A percentile compares a stretch with the other conserved stretches of the same genome.
Evolutionary conservation across 2,329 filamentous ascomycete genomes (phyloP).

Genomic region (Pseudocercospora ulei): DNA sequence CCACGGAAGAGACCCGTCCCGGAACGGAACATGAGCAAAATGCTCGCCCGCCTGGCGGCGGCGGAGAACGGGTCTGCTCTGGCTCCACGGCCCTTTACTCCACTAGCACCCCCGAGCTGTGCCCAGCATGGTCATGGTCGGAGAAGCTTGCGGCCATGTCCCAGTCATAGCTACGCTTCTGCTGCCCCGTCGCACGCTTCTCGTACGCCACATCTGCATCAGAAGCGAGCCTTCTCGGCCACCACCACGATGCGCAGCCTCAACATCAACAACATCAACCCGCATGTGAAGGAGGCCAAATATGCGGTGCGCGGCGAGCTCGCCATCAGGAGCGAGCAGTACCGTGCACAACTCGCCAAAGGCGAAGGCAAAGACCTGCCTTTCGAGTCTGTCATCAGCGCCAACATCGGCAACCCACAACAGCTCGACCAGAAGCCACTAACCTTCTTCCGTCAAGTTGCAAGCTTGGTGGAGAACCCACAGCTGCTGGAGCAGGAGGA

Average conservation of each 20-base stretch:
- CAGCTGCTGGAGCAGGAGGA: slow-evolving; percentile 70
- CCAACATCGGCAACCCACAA: slow-evolving; percentile 98
- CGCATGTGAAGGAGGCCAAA: slow-evolving; percentile 71
- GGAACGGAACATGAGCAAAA: slow-evolving; percentile 3
- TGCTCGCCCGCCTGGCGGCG: slow-evolving; percentile 4
- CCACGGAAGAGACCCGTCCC: background rate
- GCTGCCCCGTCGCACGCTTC: background rate
- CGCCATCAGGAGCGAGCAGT: slow-evolving; percentile 84
- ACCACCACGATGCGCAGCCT: slow-evolving; percentile 36
- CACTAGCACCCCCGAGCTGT: slow-evolving; percentile 6
- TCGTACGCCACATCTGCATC: slow-evolving; percentile 1
- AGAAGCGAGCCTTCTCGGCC: slow-evolving; percentile 22
- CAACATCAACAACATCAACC: slow-evolving; percentile 83
- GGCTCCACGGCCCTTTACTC: background rate
- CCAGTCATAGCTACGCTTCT: slow-evolving; percentile 6
- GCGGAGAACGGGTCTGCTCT: slow-evolving; percentile 5
- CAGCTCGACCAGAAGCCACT: slow-evolving; percentile 98
- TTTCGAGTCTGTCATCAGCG: slow-evolving; percentile 84
- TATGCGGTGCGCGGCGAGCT: slow-evolving; percentile 96
- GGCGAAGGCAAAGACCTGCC: slow-evolving; percentile 57
- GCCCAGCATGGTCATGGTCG: slow-evolving; percentile 5
- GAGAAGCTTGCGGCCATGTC: slow-evolving; percentile 5
- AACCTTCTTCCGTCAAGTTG: slow-evolving; percentile 96
- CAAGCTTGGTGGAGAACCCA: slow-evolving; percentile 87
- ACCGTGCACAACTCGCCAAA: slow-evolving; percentile 59